These are phyloP conservation scores for Mycena belliarum DNA, from an alignment of 768 basidiomycete genomes.

Conservation along the genomic window DNA sequence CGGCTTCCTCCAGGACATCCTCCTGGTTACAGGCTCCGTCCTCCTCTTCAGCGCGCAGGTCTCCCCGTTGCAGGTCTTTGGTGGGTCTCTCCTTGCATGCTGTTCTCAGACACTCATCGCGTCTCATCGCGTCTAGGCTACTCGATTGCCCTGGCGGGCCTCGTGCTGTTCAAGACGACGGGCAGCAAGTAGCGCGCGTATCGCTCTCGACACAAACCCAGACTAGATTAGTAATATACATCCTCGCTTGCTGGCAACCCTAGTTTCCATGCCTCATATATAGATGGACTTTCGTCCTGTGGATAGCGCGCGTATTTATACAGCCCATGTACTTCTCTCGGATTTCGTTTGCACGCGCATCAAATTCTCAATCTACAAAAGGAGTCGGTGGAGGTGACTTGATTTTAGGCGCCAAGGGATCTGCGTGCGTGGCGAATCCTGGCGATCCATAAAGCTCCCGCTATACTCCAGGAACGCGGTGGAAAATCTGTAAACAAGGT, in stretches of 20 bases:
- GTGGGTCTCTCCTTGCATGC: constrained; percentile 34
- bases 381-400: too few species aligned
- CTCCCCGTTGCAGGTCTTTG: constrained; percentile 83
- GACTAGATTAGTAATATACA: not conserved
- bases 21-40: constrained; percentile 90
- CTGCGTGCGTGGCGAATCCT: too few species aligned
- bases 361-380: too few species aligned
- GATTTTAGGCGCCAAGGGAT: too few species aligned
- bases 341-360: too few species aligned
- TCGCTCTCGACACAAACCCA: not conserved
- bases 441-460: too few species aligned
- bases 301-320: not conserved
- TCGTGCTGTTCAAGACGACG: constrained; percentile 82
- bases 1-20: constrained; percentile 75
- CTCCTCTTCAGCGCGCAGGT: constrained; percentile 80
- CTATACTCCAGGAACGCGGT: too few species aligned
- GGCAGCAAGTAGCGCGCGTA: constrained; percentile 52
- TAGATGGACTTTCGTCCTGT: not conserved
- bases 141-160: constrained; percentile 81
- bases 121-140: constrained; percentile 56
- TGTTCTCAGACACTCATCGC: not conserved
- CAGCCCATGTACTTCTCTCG: not conserved
- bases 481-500: too few species aligned
- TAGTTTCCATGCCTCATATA: not conserved
- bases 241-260: constrained; percentile 2